Conservation (phyloP, 257 asterid genomes). For the Solanum piurae region DNA sequence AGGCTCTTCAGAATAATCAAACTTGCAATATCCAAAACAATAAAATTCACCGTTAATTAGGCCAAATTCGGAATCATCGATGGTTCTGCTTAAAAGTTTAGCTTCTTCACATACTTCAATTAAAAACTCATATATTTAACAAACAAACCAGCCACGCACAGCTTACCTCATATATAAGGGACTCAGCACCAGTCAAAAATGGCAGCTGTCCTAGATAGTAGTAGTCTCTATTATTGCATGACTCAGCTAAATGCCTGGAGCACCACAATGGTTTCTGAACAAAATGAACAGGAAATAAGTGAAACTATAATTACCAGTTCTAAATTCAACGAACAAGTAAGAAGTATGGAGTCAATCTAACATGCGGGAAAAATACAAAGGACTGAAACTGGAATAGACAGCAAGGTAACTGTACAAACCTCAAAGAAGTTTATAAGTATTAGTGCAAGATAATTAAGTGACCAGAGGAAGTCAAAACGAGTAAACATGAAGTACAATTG, state of each 20-base stretch:
- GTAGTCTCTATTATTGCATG: slow-evolving; percentile 65
- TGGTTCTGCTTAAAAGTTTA: background rate
- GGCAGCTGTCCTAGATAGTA: slow-evolving; percentile 93
- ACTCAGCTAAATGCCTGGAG: slow-evolving; percentile 26
- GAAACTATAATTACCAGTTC: background rate
- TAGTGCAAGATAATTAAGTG: slow-evolving; percentile 80
- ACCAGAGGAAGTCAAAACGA: slow-evolving; percentile 79
- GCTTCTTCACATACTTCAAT: background rate
- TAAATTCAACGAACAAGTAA: background rate
- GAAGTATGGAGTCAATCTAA: background rate
- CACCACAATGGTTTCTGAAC: slow-evolving; percentile 98
- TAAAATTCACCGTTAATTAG: background rate
- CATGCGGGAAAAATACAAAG: background rate
- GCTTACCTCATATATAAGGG: slow-evolving; percentile 80
- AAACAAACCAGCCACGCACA: background rate
- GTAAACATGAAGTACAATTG: slow-evolving; percentile 58
- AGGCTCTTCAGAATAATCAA: background rate
- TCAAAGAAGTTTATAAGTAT: slow-evolving; percentile 69
- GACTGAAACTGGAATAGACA: slow-evolving; percentile 4
- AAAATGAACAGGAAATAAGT: background rate
- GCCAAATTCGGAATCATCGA: background rate
- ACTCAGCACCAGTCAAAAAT: slow-evolving; percentile 54
- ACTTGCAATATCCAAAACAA: background rate
- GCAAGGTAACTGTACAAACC: slow-evolving; percentile 25
- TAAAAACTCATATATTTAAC: background rate